These are phyloP conservation scores for Aureobasidium zeae DNA, from an alignment of 2,329 filamentous ascomycete species.

Conservation along the genomic window DNA sequence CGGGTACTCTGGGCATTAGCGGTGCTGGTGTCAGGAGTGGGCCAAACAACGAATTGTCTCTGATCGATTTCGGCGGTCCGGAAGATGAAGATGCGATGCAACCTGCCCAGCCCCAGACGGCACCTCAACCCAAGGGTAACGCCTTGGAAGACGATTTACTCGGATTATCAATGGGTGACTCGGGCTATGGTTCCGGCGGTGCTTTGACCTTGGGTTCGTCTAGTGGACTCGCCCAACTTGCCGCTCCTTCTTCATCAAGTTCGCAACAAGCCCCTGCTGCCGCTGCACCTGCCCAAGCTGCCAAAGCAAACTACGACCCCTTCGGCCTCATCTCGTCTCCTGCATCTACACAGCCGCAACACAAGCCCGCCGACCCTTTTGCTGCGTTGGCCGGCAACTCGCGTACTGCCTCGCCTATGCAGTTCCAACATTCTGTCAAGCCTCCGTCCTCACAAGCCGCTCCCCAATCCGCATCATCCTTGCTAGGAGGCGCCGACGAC, in stretches of 20 bases:
- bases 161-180: conserved; percentile 70
- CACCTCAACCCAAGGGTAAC: conserved; percentile 43
- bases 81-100: conserved; percentile 37
- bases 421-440: conserved; percentile 23
- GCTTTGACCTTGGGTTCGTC: conserved; percentile 67
- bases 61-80: conserved; percentile 80
- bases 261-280: conserved; percentile 27
- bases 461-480: conserved; percentile 20
- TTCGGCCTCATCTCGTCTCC: conserved; percentile 45
- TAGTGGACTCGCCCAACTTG: conserved; percentile 15
- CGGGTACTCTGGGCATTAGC: conserved; percentile 64
- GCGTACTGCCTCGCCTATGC: conserved; percentile 29
- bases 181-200: conserved; percentile 62
- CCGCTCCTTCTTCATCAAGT: conserved; percentile 4
- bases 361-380: conserved; percentile 49
- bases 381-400: conserved; percentile 40
- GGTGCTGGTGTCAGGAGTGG: conserved; percentile 55
- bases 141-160: conserved; percentile 84
- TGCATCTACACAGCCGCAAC: conserved; percentile 35
- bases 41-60: conserved; percentile 68
- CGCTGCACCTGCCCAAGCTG: conserved; percentile 23
- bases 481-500: conserved; percentile 53
- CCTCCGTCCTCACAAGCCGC: conserved; percentile 5
- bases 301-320: conserved; percentile 46
- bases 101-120: conserved; percentile 31